Base-by-base conservation (phyloP, 768 basidiomycete species). In the Agrocybe chaxingu region DNA sequence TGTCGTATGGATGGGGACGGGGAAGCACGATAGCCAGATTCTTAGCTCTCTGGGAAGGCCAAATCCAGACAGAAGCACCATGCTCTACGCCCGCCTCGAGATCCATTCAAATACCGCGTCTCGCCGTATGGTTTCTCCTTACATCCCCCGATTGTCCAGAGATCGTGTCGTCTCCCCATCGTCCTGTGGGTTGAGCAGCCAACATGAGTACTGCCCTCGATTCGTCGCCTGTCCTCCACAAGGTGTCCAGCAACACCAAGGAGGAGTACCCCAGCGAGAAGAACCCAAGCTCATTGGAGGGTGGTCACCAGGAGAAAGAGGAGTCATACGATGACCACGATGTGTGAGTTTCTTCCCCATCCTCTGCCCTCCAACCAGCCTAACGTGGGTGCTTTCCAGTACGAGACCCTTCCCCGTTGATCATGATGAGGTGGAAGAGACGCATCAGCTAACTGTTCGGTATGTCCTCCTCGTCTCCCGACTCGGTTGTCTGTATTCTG, bases 401-500 rank as follows among this genome's bases (percentile, higher is more conserved):
- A 57, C 73, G 16, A 67, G 68, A 41, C 81, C 81, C 3, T 84
- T 85, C 67, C 81, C 81, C 36, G 60, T 77, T 13, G 74, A 79
- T 53, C 76, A 78, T 10, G 59, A 75, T 56, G 72, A 72, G 10
- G 59, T 66, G 0, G 73, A 72, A 33, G 79, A 81, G 57, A 73
- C 72, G 11, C 76, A 77, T 49, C 79, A 78, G 60, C 72, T 82
- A 42, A 78, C 80, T 8, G 53, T 80, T 55, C 72, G 74, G 71
- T 72, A n/a, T 16, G 48, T 50, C 24, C 11, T 10, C 24, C 18
- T 18, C 35, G 45, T 35, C 31, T 54, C 30, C 12, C 13, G 9
- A 11, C 56, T 48, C 8, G 16, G 11, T 39, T 18, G 49, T 32
- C 42, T 40, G 5, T 29, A n/a, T 36, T 8, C 8, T 34, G 47